phyloP scores from a whole-genome alignment of 1,284 basidiomycete species.

The Moesziomyces antarcticus region DNA sequence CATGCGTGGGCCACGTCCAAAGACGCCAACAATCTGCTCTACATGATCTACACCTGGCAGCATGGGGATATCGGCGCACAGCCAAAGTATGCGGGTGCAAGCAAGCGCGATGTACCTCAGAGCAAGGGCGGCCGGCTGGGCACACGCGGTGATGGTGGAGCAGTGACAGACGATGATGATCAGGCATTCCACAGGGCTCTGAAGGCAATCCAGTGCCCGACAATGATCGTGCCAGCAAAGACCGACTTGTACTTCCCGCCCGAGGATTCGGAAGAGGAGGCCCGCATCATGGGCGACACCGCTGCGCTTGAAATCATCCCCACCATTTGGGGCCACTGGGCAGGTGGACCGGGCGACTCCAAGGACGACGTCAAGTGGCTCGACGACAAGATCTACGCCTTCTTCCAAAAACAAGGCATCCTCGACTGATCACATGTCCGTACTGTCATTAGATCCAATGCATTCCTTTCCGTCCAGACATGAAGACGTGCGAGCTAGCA shows the following conservation, averaged over 20 bases:
- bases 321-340: constrained; percentile 54
- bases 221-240: constrained; percentile 40
- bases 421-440: background rate
- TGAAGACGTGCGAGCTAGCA: background rate
- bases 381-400: constrained; percentile 31
- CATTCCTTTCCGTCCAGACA: background rate
- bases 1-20: constrained; percentile 35
- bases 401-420: constrained; percentile 36
- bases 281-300: constrained; percentile 29
- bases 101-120: constrained; percentile 20
- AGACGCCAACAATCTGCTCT: constrained; percentile 51
- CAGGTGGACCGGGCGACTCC: constrained; percentile 42
- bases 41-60: constrained; percentile 46
- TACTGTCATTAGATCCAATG: background rate
- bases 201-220: constrained; percentile 34
- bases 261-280: constrained; percentile 43
- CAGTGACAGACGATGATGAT: constrained; percentile 25
- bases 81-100: constrained; percentile 33
- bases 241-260: constrained; percentile 58
- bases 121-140: constrained; percentile 19
- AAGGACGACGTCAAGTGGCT: constrained; percentile 48
- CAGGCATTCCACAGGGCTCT: constrained; percentile 43
- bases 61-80: constrained; percentile 48
- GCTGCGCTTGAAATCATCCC: constrained; percentile 48
- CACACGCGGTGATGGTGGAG: constrained; percentile 18